Percentiles rank a stretch among this genome's conserved stretches.
These are phyloP conservation scores for Podaxis sp. DNA, from an alignment of 768 basidiomycete genomes.

Conservation along the genomic window DNA sequence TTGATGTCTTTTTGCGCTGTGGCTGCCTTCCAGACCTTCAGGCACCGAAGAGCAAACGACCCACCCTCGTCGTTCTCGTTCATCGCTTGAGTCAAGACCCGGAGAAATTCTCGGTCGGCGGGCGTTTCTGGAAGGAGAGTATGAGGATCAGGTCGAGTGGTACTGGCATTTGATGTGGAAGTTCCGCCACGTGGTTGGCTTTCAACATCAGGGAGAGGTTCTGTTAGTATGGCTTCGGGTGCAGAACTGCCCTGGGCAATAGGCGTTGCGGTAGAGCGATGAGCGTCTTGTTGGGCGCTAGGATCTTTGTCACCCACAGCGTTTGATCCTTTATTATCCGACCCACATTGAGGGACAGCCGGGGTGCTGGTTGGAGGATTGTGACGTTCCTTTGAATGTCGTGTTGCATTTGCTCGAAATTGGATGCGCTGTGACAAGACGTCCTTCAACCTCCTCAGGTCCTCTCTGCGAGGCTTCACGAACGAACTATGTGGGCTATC, in stretches of 20 bases:
- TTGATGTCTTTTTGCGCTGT: background rate
- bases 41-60: background rate
- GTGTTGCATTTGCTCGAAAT: background rate
- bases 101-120: background rate
- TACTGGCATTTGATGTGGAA: background rate
- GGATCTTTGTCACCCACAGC: too few species aligned
- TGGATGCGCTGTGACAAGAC: background rate
- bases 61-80: background rate
- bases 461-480: background rate
- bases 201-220: background rate
- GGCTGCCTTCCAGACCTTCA: background rate
- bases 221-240: background rate
- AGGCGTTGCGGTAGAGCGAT: too few species aligned
- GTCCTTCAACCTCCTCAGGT: background rate
- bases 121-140: background rate
- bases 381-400: background rate
- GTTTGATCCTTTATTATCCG: too few species aligned
- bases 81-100: background rate
- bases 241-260: too few species aligned
- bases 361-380: background rate
- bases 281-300: too few species aligned
- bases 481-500: background rate
- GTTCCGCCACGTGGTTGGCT: background rate
- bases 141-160: background rate
- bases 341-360: too few species aligned